Conservation (phyloP, 148 eudicot species). For the Rhododendron ferrugineum region DNA sequence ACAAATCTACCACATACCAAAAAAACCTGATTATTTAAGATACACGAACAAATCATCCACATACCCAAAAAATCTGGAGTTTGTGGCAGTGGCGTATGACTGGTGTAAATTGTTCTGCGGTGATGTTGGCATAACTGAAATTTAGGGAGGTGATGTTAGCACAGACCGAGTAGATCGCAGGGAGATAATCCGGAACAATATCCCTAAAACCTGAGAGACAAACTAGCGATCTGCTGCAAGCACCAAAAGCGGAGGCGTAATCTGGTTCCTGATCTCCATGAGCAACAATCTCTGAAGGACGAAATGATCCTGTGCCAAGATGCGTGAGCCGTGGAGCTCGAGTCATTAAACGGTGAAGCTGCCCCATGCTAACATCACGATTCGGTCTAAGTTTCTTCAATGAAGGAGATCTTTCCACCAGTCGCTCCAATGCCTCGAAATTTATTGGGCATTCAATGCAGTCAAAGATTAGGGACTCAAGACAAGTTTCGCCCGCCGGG, state of each 20-base stretch:
- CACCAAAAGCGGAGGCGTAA: conserved; percentile 52
- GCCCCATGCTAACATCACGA: conserved; percentile 43
- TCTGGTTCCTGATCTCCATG: conserved; percentile 55
- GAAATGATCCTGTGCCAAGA: conserved; percentile 79
- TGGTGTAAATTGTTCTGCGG: conserved; percentile 52
- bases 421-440: conserved; percentile 54
- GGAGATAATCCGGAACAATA: conserved; percentile 47
- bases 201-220: conserved; percentile 81
- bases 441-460: conserved; percentile 61
- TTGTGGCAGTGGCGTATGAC: conserved; percentile 64
- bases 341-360: conserved; percentile 53
- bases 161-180: conserved; percentile 62
- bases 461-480: conserved; percentile 67
- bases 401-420: conserved; percentile 58
- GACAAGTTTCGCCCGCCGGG: conserved; percentile 51
- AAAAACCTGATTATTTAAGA: conserved; percentile 8
- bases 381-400: conserved; percentile 64
- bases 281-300: conserved; percentile 30
- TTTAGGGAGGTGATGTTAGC: conserved; percentile 73
- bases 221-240: conserved; percentile 66
- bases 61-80: conserved; percentile 70
- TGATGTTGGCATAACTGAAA: conserved; percentile 72
- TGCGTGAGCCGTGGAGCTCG: conserved; percentile 76
- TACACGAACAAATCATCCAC: conserved; percentile 7
- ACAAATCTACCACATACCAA: conserved; percentile 42